Conservation (phyloP, 2,329 filamentous ascomycete genomes). For the Verticillium zaregamsianum region DNA sequence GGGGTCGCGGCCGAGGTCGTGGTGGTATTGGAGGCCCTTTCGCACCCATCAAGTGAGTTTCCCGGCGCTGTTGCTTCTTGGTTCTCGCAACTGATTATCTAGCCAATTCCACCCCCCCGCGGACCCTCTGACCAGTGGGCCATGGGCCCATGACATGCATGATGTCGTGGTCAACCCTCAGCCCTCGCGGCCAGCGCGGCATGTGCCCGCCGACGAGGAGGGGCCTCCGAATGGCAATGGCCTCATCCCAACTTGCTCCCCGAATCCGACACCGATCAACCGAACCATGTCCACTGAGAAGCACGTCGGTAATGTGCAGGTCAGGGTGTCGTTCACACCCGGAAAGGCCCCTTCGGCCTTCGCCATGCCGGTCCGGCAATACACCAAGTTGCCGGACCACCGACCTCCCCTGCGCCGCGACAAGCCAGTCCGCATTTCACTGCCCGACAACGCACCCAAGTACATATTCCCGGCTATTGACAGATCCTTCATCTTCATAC, state of each 20-base stretch:
- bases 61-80: slow-evolving; percentile 4
- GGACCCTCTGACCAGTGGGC: slow-evolving; percentile 65
- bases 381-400: slow-evolving; percentile 92
- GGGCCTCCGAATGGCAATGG: slow-evolving; percentile 51
- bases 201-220: slow-evolving; percentile 36
- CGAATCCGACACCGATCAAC: slow-evolving; percentile 64
- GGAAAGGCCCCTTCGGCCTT: slow-evolving; percentile 61
- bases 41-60: slow-evolving; percentile 60
- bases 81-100: background rate
- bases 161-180: slow-evolving; percentile 56
- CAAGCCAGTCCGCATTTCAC: slow-evolving; percentile 90
- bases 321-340: slow-evolving; percentile 80
- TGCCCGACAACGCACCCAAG: slow-evolving; percentile 72
- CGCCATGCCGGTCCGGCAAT: slow-evolving; percentile 78
- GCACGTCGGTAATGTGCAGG: slow-evolving; percentile 77
- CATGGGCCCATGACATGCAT: slow-evolving; percentile 95
- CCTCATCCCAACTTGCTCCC: slow-evolving; percentile 51
- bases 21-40: slow-evolving; percentile 49
- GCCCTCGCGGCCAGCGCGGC: slow-evolving; percentile 35
- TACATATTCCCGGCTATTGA: slow-evolving; percentile 91
- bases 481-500: slow-evolving; percentile 97
- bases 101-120: slow-evolving; percentile 42
- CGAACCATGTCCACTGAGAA: slow-evolving; percentile 78
- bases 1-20: slow-evolving; percentile 56
- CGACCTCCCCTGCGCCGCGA: slow-evolving; percentile 89